Evolutionary conservation across 2,329 filamentous ascomycete genomes (phyloP), one percentile per base, ranked within the genome.

Genomic region (Orbilia ellipsospora): DNA sequence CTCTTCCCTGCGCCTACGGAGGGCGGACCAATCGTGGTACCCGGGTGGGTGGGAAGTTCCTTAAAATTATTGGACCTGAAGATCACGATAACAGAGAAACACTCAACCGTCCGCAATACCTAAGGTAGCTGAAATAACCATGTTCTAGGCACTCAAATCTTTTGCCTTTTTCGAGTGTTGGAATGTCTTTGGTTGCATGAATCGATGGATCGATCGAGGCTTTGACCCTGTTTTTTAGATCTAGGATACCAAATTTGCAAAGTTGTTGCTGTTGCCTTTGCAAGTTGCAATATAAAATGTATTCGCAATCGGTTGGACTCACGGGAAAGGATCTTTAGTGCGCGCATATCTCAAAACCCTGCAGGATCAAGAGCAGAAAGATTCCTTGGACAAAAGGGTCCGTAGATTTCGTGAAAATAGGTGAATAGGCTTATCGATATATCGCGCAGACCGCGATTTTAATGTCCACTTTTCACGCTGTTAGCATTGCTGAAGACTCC

Each of bases 1-100:
- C 45, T 72, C 36, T 64, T 72, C 67, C 67, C 67, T 65, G 60
- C 67, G 60, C 52, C 55, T 60, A 65, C 60, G 59, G 67, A 23
- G 26, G 52, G 48, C 59, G 69, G 62, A 57, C 69, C 69, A 73
- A 73, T 73, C 10, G 61, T 61, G 54, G 65, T 31, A n/a, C 36
- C 69, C 20, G 42, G 52, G 52, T 31, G 45, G 54, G 15, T 73
- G 40, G 26, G 16, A 48, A 50, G 16, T 20, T 51, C 48, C 28
- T 48, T 63, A 28, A 57, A 55, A 57, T 68, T 63, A 56, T 66
- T 23, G 69, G 13, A 73, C 55, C 54, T 51, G 54, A 60, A 65
- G 61, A 73, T 73, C 68, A 12, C 45, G 52, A 64, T 36, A 36
- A 36, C 10, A 45, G 6, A n/a, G 55, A 40, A 45, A 45, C 26